Percentiles rank a stretch among this genome's conserved stretches.
phyloP scores from a whole-genome alignment of 1,284 basidiomycete genomes.

The Moniliella sp. region DNA sequence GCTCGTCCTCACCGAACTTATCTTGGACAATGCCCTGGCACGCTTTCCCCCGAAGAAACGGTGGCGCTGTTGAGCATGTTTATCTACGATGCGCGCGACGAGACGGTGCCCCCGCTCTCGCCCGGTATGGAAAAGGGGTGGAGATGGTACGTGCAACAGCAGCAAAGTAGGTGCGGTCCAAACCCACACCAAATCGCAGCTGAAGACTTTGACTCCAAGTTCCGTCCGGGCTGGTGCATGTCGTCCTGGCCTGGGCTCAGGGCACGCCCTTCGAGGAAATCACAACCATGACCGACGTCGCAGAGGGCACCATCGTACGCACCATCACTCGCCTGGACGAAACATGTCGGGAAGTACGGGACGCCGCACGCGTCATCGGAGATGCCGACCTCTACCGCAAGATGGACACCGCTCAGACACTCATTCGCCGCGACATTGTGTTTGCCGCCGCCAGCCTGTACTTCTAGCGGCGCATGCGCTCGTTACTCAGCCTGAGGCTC shows the following conservation, averaged over 20 bases:
- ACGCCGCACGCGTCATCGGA: slow-evolving; percentile 89
- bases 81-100: slow-evolving; percentile 75
- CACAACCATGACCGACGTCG: slow-evolving; percentile 71
- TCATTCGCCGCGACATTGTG: slow-evolving; percentile 42
- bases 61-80: slow-evolving; percentile 87
- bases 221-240: slow-evolving; percentile 51
- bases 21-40: slow-evolving; percentile 81
- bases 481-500: no score
- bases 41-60: slow-evolving; percentile 78
- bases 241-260: slow-evolving; percentile 95
- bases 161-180: slow-evolving; percentile 60
- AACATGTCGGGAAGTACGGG: slow-evolving; percentile 83
- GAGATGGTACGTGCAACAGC: slow-evolving; percentile 57
- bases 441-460: slow-evolving; percentile 5
- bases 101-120: slow-evolving; percentile 39
- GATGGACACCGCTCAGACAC: slow-evolving; percentile 81
- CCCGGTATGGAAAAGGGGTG: slow-evolving; percentile 40
- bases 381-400: slow-evolving; percentile 85
- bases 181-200: slow-evolving; percentile 44
- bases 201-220: slow-evolving; percentile 16
- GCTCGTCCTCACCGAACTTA: slow-evolving; percentile 77
- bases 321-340: slow-evolving; percentile 89
- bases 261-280: slow-evolving; percentile 94
- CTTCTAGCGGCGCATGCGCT: no score
- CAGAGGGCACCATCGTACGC: slow-evolving; percentile 88